phyloP scores from a whole-genome alignment of 1,284 basidiomycete genomes.

The Leccinum holopus region DNA sequence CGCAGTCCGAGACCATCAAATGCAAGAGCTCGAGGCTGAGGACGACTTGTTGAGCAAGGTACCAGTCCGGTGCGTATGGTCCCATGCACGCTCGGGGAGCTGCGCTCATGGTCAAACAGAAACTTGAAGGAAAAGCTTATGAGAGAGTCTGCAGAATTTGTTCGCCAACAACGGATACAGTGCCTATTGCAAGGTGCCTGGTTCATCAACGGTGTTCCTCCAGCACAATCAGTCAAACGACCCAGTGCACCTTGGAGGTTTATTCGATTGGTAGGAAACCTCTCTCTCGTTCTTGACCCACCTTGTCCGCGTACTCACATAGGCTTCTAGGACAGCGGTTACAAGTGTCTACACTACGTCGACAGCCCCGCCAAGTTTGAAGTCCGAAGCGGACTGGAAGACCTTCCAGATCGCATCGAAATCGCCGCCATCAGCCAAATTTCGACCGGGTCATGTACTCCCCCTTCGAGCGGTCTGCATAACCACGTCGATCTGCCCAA shows the following conservation, averaged over 20 bases:
- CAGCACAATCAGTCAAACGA: conserved; percentile 48
- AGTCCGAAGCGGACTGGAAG: conserved; percentile 79
- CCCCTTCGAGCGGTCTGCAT: conserved; percentile 60
- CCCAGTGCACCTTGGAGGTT: conserved; percentile 73
- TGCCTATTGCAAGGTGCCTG: conserved; percentile 89
- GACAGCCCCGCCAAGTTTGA: conserved; percentile 77
- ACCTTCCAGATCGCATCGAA: conserved; percentile 84
- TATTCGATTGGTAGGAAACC: conserved; percentile 61
- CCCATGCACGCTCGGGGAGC: conserved; percentile 5
- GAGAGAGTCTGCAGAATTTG: conserved; percentile 91
- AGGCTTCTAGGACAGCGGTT: conserved; percentile 60
- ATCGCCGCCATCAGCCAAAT: conserved; percentile 77
- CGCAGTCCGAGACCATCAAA: conserved; percentile 86
- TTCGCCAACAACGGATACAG: conserved; percentile 87
- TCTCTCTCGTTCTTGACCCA: conserved; percentile 5
- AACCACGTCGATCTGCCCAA: conserved; percentile 59
- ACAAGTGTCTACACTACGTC: conserved; percentile 80
- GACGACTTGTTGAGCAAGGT: conserved; percentile 86
- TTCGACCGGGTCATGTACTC: conserved; percentile 72
- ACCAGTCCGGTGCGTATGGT: conserved; percentile 67
- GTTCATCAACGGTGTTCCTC: conserved; percentile 77
- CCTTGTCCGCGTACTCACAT: conserved; percentile 8
- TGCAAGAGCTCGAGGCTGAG: conserved; percentile 90
- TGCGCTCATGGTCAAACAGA: conserved; percentile 40
- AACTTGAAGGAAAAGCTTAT: conserved; percentile 86